These are phyloP conservation scores for Malus orientalis DNA, from an alignment of 306 rosid genomes.

Conservation along the genomic window DNA sequence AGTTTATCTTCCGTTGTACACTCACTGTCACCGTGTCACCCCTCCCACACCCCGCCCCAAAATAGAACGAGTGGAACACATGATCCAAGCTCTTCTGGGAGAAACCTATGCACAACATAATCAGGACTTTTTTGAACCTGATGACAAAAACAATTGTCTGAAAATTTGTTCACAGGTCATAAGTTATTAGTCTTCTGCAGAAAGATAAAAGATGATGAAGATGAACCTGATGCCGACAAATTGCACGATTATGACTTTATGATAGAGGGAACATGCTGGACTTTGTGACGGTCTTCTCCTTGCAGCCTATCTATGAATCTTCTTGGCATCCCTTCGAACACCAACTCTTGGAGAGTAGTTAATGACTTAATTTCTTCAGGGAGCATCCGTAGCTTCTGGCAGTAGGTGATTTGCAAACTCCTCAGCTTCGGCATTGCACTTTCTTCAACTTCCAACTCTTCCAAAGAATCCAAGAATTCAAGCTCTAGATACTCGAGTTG, in stretches of 20 bases:
- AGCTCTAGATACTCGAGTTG: slow-evolving; percentile 1
- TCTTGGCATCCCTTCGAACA: background rate
- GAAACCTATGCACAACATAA: no score
- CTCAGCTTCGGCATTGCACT: background rate
- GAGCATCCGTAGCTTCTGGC: background rate
- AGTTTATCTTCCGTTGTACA: no score
- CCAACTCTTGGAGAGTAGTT: slow-evolving; percentile 4
- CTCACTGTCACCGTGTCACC: no score
- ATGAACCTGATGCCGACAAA: background rate
- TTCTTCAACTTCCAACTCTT: slow-evolving; percentile 2
- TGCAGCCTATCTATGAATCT: background rate
- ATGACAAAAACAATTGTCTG: no score
- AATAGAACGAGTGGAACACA: no score
- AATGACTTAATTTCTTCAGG: background rate
- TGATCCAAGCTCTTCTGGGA: no score
- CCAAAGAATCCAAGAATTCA: background rate
- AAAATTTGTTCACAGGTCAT: no score
- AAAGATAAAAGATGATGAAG: no score
- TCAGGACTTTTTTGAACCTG: no score
- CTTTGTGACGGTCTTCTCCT: slow-evolving; percentile 5
- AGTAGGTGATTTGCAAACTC: background rate
- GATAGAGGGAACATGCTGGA: slow-evolving; percentile 10
- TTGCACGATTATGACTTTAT: background rate
- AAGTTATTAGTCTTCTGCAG: no score
- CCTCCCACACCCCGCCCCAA: no score